Base-by-base conservation (phyloP, 2,329 filamentous ascomycete species). In the Trichoderma sp. region DNA sequence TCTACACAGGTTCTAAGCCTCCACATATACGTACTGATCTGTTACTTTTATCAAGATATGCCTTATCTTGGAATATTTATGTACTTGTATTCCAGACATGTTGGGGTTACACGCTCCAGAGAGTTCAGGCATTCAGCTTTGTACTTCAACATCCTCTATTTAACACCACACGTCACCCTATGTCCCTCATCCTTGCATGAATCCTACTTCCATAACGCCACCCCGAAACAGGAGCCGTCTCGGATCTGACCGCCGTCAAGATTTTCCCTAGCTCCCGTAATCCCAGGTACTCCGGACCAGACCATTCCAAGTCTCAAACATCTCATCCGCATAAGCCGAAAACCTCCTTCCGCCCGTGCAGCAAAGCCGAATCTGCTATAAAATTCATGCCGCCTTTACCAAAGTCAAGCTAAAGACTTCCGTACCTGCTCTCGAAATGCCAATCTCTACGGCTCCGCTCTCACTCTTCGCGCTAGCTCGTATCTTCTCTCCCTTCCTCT, bases 351-450 rank as follows among this genome's bases (percentile, higher is more conserved):
- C 12, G 19, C 19, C 42, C 42, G 12, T 22, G 22, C 42, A 19
- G 19, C 39, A 22, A 45, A 22, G 39, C 4, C 39, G 19, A 45
- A 45, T 22, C 4, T 48, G 19, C n/a, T 48, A 48, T 22, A 48
- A 13, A 13, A 6, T 48, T 50, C 25, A 66, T 52, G 39, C 39
- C 7, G 22, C 54, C 39, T 52, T 59, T 7, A 56, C 73, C 80
- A 79, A 82, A 4, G 68, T 74, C 70, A 84, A 67, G 63, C 77
- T 83, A 52, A 82, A 83, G 10, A 83, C 78, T 48, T 78, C 74
- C 1, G 77, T 71, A 2, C 79, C 82, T 12, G 78, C 77, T 61
- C 78, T 78, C 48, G 81, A 83, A 45, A 80, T 77, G 10, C 82
- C 82, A 34, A 84, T 78, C 73, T 83, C 81, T 8, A 79, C 73